These are phyloP conservation scores for Clitopilus passeckerianus DNA, from an alignment of 768 basidiomycete genomes.

Conservation along the genomic window DNA sequence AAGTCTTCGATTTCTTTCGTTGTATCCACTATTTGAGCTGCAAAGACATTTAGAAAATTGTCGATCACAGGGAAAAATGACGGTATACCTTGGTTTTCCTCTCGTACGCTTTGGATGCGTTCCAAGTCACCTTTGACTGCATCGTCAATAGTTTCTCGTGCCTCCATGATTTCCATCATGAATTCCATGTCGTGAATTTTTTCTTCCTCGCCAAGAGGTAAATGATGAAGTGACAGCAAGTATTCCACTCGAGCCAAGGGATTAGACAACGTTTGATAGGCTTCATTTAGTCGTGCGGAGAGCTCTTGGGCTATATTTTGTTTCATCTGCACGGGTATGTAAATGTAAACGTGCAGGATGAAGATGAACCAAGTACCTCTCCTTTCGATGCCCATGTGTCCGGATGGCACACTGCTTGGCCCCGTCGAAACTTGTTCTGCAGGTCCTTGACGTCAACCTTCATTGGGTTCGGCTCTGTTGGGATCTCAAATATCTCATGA, in stretches of 20 bases:
- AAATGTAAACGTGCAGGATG: not conserved
- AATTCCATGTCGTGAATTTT: constrained; percentile 66
- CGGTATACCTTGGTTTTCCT: constrained; percentile 48
- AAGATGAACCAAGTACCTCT: constrained; percentile 34
- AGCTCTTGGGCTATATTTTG: constrained; percentile 57
- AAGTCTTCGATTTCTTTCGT: constrained; percentile 40
- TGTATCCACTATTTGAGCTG: constrained; percentile 50
- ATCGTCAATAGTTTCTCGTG: constrained; percentile 70
- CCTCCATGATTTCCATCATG: constrained; percentile 75
- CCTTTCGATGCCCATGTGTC: constrained; percentile 72
- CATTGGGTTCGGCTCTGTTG: constrained; percentile 65
- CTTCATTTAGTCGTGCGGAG: constrained; percentile 77
- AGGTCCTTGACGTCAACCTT: constrained; percentile 55
- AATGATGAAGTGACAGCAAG: constrained; percentile 60
- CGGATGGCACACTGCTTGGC: constrained; percentile 80
- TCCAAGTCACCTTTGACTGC: constrained; percentile 31
- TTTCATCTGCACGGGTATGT: constrained; percentile 34
- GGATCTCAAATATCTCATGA: constrained; percentile 66
- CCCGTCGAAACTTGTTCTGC: constrained; percentile 60
- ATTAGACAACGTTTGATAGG: constrained; percentile 69
- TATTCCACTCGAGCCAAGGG: constrained; percentile 80
- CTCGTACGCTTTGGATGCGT: constrained; percentile 44
- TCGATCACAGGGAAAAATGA: constrained; percentile 2
- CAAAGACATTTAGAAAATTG: not conserved
- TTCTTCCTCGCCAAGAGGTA: constrained; percentile 62